Percentiles rank a stretch among this genome's conserved stretches.
Evolutionary conservation across 1,284 basidiomycete genomes (phyloP).

Genomic region (Tilletia setariae): DNA sequence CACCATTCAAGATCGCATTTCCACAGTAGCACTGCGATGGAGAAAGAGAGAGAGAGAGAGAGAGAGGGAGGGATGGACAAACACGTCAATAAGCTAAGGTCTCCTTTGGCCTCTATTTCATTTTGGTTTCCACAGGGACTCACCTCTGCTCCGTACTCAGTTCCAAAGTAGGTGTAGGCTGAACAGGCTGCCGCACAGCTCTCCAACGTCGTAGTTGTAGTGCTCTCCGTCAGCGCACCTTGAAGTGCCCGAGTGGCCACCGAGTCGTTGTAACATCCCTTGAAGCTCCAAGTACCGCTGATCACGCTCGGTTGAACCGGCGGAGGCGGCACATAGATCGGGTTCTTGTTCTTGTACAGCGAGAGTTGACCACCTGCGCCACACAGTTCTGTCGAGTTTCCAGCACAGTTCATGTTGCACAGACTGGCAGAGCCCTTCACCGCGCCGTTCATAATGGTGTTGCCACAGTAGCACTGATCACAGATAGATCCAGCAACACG

Average conservation of each 20-base stretch:
- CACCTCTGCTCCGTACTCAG: conserved; percentile 18
- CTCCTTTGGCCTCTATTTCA: too few species aligned
- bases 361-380: conserved; percentile 68
- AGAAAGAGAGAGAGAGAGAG: too few species aligned
- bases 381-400: conserved; percentile 64
- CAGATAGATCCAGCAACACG: not conserved
- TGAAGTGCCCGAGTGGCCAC: conserved; percentile 14
- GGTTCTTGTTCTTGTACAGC: conserved; percentile 60
- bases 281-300: too few species aligned
- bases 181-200: conserved; percentile 18
- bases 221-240: not conserved
- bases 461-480: conserved; percentile 69
- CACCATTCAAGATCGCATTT: conserved; percentile 18
- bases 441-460: conserved; percentile 59
- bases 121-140: too few species aligned
- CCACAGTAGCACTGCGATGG: conserved; percentile 53
- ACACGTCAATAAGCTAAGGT: too few species aligned
- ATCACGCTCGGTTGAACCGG: not conserved
- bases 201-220: not conserved
- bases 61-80: too few species aligned
- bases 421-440: conserved; percentile 56
- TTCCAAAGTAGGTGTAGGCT: conserved; percentile 21
- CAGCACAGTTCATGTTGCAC: conserved; percentile 69
- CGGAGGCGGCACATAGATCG: not conserved
- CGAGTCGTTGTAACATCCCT: conserved; percentile 23